These are phyloP conservation scores for Pyrenophora graminea DNA, from an alignment of 2,329 filamentous ascomycete species.

Conservation along the genomic window DNA sequence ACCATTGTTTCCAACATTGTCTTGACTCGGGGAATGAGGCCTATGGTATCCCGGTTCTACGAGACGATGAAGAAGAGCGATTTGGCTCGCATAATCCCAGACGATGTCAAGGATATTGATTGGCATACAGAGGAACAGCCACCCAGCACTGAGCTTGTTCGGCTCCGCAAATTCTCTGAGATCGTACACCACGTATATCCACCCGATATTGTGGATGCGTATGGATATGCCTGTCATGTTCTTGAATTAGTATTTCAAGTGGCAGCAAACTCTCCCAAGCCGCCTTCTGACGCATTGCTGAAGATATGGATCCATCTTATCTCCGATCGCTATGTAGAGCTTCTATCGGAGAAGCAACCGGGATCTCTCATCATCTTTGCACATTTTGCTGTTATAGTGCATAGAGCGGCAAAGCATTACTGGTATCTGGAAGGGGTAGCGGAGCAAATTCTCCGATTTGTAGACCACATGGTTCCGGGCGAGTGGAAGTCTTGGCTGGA, in stretches of 20 bases:
- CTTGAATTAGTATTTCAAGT: constrained; percentile 28
- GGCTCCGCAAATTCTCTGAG: constrained; percentile 31
- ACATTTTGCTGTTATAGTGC: constrained; percentile 42
- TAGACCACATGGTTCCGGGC: constrained; percentile 28
- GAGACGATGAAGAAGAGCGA: constrained; percentile 17
- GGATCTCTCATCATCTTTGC: constrained; percentile 44
- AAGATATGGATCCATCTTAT: constrained; percentile 37
- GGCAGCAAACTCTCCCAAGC: constrained; percentile 15
- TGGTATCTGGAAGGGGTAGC: constrained; percentile 35
- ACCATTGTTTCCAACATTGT: constrained; percentile 29
- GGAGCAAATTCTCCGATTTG: constrained; percentile 31
- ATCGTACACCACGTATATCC: constrained; percentile 32
- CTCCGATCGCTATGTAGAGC: constrained; percentile 31
- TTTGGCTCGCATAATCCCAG: constrained; percentile 24
- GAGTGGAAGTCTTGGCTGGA: constrained; percentile 37
- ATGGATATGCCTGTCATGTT: constrained; percentile 27
- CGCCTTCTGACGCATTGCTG: constrained; percentile 30
- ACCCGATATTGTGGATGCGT: constrained; percentile 35
- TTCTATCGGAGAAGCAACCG: constrained; percentile 36
- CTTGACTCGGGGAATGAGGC: constrained; percentile 28
- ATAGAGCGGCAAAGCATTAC: constrained; percentile 23
- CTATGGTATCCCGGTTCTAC: constrained; percentile 31
- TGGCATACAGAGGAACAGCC: constrained; percentile 23
- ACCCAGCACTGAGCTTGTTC: constrained; percentile 25
- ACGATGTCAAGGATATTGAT: constrained; percentile 24